A percentile compares a stretch with the other conserved stretches of the same genome.
phyloP scores from a whole-genome alignment of 2,329 filamentous ascomycete genomes.

The Colletotrichum lindemuthianum region DNA sequence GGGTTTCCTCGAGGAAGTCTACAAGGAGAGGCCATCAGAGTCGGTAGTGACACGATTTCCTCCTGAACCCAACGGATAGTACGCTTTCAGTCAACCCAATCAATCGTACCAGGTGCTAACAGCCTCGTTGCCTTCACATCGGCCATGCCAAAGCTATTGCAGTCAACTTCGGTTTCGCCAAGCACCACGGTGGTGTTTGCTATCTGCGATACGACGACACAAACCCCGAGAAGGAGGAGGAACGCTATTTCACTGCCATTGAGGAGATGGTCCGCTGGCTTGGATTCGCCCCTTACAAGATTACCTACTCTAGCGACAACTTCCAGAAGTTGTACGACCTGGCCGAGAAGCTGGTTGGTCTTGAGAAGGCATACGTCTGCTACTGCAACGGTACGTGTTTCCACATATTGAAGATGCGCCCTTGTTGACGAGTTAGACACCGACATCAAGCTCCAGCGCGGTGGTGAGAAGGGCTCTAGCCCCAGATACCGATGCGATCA shows the following conservation, averaged over 20 bases:
- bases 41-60: conserved; percentile 78
- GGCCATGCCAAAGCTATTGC: conserved; percentile 96
- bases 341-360: conserved; percentile 82
- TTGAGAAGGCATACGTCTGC: conserved; percentile 83
- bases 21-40: conserved; percentile 71
- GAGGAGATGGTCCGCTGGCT: conserved; percentile 89
- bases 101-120: background rate
- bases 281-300: conserved; percentile 61
- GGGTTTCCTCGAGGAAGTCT: conserved; percentile 79
- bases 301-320: conserved; percentile 92
- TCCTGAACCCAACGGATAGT: conserved; percentile 89
- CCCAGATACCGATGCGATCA: conserved; percentile 84
- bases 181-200: conserved; percentile 74
- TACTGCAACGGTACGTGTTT: conserved; percentile 71
- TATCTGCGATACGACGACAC: conserved; percentile 90
- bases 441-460: conserved; percentile 88
- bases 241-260: conserved; percentile 90
- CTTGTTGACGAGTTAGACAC: conserved; percentile 58
- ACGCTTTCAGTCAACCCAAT: conserved; percentile 63
- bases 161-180: conserved; percentile 95
- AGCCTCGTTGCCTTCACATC: conserved; percentile 55
- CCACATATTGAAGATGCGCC: too few species aligned
- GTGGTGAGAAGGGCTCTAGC: conserved; percentile 75
- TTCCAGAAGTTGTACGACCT: conserved; percentile 89
- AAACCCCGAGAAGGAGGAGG: conserved; percentile 92